Conservation (phyloP, 139 green algal species). For the Pedinophyceae sp. region DNA sequence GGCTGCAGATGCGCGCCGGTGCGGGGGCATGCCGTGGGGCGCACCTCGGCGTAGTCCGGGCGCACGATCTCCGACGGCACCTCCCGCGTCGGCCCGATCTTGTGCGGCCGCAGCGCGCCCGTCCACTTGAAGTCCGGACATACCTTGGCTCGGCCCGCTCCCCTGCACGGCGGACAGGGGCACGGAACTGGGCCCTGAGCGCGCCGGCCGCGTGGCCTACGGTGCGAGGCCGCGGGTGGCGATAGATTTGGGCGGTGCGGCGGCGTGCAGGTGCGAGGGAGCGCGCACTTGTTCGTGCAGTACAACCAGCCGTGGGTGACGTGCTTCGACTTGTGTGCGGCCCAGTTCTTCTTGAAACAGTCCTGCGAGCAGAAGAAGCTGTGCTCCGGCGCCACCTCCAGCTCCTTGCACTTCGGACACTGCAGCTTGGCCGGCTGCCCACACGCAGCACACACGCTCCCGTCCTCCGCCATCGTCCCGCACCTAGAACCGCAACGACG, state of each 20-base stretch:
- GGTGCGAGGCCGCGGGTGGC: not conserved
- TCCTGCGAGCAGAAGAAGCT: slow-evolving; percentile 83
- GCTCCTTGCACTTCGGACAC: slow-evolving; percentile 78
- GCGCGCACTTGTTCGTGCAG: slow-evolving; percentile 25
- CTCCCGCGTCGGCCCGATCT: slow-evolving; percentile 42
- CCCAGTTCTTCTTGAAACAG: slow-evolving; percentile 86
- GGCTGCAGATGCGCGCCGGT: no score
- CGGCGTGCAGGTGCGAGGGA: not conserved
- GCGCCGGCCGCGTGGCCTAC: no score
- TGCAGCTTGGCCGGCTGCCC: slow-evolving; percentile 63
- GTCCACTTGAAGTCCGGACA: slow-evolving; percentile 76
- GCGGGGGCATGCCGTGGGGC: not conserved
- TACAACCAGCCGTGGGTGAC: slow-evolving; percentile 47
- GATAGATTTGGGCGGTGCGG: not conserved
- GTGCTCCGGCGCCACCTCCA: slow-evolving; percentile 45
- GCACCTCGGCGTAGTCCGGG: slow-evolving; percentile 20
- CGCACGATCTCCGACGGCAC: slow-evolving; percentile 25
- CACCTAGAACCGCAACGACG: no score
- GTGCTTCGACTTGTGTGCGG: slow-evolving; percentile 56
- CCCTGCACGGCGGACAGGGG: not conserved
- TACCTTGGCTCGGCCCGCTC: slow-evolving; percentile 18
- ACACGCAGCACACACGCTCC: no score
- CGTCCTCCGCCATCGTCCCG: no score
- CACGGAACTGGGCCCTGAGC: not conserved
- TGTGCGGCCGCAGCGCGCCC: slow-evolving; percentile 54